Base-by-base conservation (phyloP, 2,329 filamentous ascomycete genomes). In the Ophiognomonia clavigignenti-juglandacearum region DNA sequence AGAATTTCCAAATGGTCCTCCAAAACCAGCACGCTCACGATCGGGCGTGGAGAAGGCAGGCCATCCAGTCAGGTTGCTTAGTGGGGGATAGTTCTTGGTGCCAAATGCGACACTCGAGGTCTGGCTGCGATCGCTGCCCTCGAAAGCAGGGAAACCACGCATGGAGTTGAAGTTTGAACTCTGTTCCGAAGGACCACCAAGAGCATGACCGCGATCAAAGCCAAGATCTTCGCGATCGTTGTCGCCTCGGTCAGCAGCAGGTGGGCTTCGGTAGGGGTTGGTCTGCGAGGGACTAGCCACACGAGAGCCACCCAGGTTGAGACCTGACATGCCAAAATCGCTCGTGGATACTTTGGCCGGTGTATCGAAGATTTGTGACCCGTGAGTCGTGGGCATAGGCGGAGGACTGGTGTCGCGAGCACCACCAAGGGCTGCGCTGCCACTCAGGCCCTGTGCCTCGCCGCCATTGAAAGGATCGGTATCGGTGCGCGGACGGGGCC, bases 211-310 rank as follows among this genome's bases (percentile, higher is more conserved):
- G 14, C 71, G 68, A 42, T 82, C 70, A 31, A 74, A 74, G 45
- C 77, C 73, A 39, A 75, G 72, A 22, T 75, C 77, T 43, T 73
- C 72, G 11, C 66, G 61, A 41, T 69, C 70, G 7, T 76, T 72
- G 11, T 72, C 69, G 27, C 72, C 72, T 37, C 82, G 82, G 22
- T 90, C 86, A 31, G 85, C 86, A 7, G 85, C 86, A 6, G 86
- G 82, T 3, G 93, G 93, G 63, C 92, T 97, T 54, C 91, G 88
- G 62, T 93, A 98, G 2, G 93, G 93, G 61, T 98, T 98, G 3
- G 93, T 97, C 59, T 95, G 88, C 0, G 91, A 93, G 10, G 93
- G 93, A 62, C 92, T 97, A 60, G 88, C 80, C 0, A 87, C 76
- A 31, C 80, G 74, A 40, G 82, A 73, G 42, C 75, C 75, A 64